Evolutionary conservation across 2,329 filamentous ascomycete species (phyloP).

Genomic region (Penicillium rolfsii): DNA sequence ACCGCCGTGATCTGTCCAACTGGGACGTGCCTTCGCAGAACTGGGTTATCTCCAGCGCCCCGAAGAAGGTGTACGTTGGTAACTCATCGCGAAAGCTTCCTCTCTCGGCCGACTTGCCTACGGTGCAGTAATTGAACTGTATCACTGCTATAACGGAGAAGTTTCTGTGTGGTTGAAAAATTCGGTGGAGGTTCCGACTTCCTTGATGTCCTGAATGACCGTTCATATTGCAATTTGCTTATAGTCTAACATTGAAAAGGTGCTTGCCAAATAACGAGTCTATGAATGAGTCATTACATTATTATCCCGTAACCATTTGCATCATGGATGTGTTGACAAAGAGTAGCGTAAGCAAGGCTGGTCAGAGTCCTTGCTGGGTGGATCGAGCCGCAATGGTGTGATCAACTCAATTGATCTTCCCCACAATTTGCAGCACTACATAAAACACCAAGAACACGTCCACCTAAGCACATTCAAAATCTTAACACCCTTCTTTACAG

Average conservation of each 20-base stretch:
- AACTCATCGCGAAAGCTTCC: slow-evolving; percentile 61
- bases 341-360: neutral
- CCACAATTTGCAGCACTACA: neutral
- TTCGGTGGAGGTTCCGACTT: neutral
- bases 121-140: slow-evolving; percentile 24
- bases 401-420: neutral
- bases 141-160: neutral
- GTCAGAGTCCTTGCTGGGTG: neutral
- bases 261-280: neutral
- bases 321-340: neutral
- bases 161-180: neutral
- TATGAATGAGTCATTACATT: neutral
- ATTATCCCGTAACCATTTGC: neutral
- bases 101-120: slow-evolving; percentile 47
- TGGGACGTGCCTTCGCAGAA: slow-evolving; percentile 82
- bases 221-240: neutral
- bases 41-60: slow-evolving; percentile 69
- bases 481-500: neutral
- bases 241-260: neutral
- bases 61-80: slow-evolving; percentile 65
- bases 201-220: neutral
- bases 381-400: slow-evolving; percentile 3
- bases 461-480: neutral
- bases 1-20: slow-evolving; percentile 80
- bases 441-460: neutral